These are phyloP conservation scores for Arthroderma sp. DNA, from an alignment of 2,329 filamentous ascomycete genomes.

Conservation along the genomic window DNA sequence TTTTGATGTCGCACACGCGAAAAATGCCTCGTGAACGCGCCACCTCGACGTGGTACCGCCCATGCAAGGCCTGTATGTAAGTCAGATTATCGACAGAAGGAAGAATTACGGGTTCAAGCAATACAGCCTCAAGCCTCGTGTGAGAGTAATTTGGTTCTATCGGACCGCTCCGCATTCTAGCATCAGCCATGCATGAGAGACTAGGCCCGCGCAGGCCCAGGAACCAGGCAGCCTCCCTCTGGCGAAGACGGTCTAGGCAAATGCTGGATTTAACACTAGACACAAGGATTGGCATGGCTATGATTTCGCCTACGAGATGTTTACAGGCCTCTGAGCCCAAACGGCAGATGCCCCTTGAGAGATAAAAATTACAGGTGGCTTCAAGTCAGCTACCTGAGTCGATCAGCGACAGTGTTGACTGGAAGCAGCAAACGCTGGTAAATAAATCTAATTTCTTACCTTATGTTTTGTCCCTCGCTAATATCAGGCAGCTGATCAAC, in stretches of 20 bases:
- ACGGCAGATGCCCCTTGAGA: slow-evolving; percentile 8
- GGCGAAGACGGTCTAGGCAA: slow-evolving; percentile 13
- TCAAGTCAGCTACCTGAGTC: slow-evolving; percentile 30
- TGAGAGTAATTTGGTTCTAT: slow-evolving; percentile 12
- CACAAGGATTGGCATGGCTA: slow-evolving; percentile 17
- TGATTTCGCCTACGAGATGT: slow-evolving; percentile 18
- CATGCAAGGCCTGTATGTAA: slow-evolving; percentile 10
- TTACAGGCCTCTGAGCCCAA: slow-evolving; percentile 14
- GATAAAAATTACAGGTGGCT: slow-evolving; percentile 36
- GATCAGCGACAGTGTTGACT: slow-evolving; percentile 1
- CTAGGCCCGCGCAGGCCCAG: slow-evolving; percentile 5
- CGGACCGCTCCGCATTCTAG: slow-evolving; percentile 9
- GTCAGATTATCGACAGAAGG: slow-evolving; percentile 6
- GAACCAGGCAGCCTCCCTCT: slow-evolving; percentile 8
- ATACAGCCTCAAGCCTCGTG: slow-evolving; percentile 7
- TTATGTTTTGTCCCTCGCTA: too few relatives aligned
- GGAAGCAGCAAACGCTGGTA: slow-evolving; percentile 3
- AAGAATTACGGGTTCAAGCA: slow-evolving; percentile 10
- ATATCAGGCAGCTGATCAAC: too few relatives aligned
- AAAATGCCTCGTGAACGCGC: neutral
- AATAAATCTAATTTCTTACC: too few relatives aligned
- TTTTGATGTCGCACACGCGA: slow-evolving; percentile 1
- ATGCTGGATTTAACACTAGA: slow-evolving; percentile 15
- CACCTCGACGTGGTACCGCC: slow-evolving; percentile 6
- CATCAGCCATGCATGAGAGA: slow-evolving; percentile 10